These are phyloP conservation scores for Neopestalotiopsis rosae DNA, from an alignment of 2,329 filamentous ascomycete species.

Conservation along the genomic window DNA sequence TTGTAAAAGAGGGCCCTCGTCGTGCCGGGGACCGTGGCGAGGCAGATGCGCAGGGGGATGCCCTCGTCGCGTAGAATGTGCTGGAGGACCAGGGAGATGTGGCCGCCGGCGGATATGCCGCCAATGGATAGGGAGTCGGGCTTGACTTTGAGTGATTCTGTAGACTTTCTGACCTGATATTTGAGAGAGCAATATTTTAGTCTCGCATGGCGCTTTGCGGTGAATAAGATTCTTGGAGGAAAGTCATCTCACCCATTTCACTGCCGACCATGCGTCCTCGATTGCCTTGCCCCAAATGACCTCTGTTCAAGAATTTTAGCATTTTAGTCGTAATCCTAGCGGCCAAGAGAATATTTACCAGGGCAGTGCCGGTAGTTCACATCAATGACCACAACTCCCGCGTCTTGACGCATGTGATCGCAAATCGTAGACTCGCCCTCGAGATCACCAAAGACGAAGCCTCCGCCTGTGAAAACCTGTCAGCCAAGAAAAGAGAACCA, in stretches of 20 bases:
- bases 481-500: neutral
- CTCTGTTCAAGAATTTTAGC: conserved; percentile 27
- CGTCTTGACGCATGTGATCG: conserved; percentile 41
- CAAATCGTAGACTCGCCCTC: conserved; percentile 39
- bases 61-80: conserved; percentile 43
- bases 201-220: neutral
- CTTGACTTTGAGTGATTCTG: conserved; percentile 35
- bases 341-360: conserved; percentile 28
- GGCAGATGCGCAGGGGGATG: conserved; percentile 40
- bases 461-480: conserved; percentile 34
- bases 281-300: conserved; percentile 41
- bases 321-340: neutral
- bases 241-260: conserved; percentile 40
- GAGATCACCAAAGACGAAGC: conserved; percentile 43
- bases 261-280: conserved; percentile 41
- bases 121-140: conserved; percentile 42
- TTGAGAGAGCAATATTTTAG: neutral
- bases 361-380: conserved; percentile 47
- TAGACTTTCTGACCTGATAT: conserved; percentile 32
- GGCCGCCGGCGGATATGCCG: conserved; percentile 43
- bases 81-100: conserved; percentile 41
- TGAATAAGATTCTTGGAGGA: too few relatives aligned
- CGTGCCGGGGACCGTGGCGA: conserved; percentile 39
- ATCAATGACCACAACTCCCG: conserved; percentile 43
- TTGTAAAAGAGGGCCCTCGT: conserved; percentile 33